Conservation (phyloP, 768 basidiomycete genomes). For the Guyanaporus albipodus region DNA sequence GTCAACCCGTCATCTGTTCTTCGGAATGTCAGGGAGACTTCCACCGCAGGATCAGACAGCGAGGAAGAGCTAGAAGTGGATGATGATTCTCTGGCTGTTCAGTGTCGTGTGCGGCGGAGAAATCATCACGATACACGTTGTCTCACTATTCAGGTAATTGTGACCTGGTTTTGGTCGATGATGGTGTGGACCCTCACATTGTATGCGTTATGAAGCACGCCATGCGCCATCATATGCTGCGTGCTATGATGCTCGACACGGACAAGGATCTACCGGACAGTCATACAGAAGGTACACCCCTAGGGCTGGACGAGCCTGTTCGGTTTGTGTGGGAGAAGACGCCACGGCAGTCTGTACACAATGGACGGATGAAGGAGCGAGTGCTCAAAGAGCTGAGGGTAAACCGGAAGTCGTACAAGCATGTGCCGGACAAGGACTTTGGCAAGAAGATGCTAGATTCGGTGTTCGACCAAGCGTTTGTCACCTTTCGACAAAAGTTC, state of each 20-base stretch:
- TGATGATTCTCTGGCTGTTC: conserved; percentile 32
- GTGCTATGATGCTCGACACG: conserved; percentile 50
- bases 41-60: conserved; percentile 31
- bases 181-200: conserved; percentile 1
- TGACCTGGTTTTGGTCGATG: background rate
- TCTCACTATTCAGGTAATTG: conserved; percentile 61
- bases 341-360: conserved; percentile 68
- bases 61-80: conserved; percentile 36
- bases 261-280: conserved; percentile 61
- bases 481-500: conserved; percentile 65
- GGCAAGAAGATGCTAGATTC: conserved; percentile 54
- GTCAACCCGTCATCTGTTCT: conserved; percentile 10
- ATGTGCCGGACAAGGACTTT: conserved; percentile 66
- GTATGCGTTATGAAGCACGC: conserved; percentile 47
- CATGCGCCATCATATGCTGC: conserved; percentile 62
- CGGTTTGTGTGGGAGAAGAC: conserved; percentile 83
- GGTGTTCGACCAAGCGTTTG: conserved; percentile 68
- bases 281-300: conserved; percentile 49
- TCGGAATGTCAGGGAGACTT: conserved; percentile 28
- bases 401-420: conserved; percentile 53
- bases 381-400: conserved; percentile 57
- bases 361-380: conserved; percentile 64
- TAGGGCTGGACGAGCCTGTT: conserved; percentile 49
- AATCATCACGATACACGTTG: conserved; percentile 64
- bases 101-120: conserved; percentile 39